Conservation (phyloP, 441 rosid species). For the Gossypium gossypioides region DNA sequence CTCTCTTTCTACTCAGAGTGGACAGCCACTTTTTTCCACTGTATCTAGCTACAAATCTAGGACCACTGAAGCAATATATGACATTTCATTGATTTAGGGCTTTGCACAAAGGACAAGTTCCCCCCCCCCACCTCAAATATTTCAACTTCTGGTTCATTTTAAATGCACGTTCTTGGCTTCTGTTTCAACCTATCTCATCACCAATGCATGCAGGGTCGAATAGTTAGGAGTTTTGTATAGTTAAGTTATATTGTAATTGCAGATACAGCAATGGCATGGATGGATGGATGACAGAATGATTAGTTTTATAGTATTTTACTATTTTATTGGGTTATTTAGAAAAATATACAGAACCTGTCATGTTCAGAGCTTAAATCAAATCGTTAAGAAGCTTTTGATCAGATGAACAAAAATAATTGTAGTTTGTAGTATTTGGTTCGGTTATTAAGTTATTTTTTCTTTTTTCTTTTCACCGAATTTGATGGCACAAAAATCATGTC, state of each 20-base stretch:
- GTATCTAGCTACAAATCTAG: not conserved
- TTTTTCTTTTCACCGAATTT: conserved; percentile 10
- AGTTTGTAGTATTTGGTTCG: not conserved
- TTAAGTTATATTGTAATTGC: not conserved
- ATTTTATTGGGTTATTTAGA: no score
- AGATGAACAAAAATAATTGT: not conserved
- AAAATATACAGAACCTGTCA: not conserved
- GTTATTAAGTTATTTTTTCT: not conserved
- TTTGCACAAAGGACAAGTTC: conserved; percentile 5
- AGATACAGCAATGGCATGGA: not conserved
- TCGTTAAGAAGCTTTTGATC: not conserved
- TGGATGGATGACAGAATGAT: not conserved
- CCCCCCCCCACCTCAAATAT: not conserved
- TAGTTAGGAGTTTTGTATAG: no score
- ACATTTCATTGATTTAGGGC: conserved; percentile 6
- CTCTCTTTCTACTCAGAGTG: not conserved
- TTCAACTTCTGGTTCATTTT: not conserved
- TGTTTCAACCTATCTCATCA: not conserved
- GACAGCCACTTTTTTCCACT: not conserved
- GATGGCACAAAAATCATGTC: conserved; percentile 19
- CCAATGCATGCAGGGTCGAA: not conserved
- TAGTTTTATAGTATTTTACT: no score
- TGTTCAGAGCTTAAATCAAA: conserved; percentile 9
- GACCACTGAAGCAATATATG: conserved; percentile 23
- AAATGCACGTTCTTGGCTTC: not conserved